Base-by-base conservation (phyloP, 345 rosid genomes). In the Arabis alpina region DNA sequence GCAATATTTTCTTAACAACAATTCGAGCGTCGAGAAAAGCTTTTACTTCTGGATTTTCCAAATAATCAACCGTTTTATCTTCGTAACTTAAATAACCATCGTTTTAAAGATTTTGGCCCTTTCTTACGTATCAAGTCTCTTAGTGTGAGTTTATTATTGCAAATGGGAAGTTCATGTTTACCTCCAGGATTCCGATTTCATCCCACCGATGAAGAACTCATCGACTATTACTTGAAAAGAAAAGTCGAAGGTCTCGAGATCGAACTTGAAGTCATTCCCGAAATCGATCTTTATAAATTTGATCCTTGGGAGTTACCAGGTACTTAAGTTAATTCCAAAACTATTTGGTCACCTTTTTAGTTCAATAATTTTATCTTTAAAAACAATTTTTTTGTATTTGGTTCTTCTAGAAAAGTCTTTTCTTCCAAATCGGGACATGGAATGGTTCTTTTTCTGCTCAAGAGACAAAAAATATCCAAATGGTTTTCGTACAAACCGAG, bases 371-470 rank as follows among this genome's bases (percentile, higher is more conserved):
- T 14, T 45, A 7, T 36, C 40, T 36, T 3, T 8, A 36, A 36
- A 36, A 36, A 3, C 40, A 36, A 36, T 8, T 2, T 8, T 19
- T 36, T 14, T 54, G 34, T 53, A 23, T 28, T 42, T 43, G 36
- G 51, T 59, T 23, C 7, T 8, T 52, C 34, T 85, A 91, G 94
- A 87, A 65, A 93, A 89, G 58, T 89, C 97, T 4, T 88, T 89
- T 75, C 92, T 93, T 40, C 96, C 93, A 2, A 79, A 75, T 9
- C 82, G 94, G 60, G 96, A 91, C 67, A 71, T 86, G 94, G 96
- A 89, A 37, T 93, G 97, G 97, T 93, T 87, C 87, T 93, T 93
- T 77, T 91, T 86, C 83, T 91, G 94, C 68, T 91, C 91, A 13
- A 77, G 91, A 71, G 97, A 93, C 74, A 79, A 91, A 51, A 91